Evolutionary conservation across 805 yeast genomes (phyloP), one percentile per base, ranked within the genome.

Genomic region (Jamesozyma hellenica): DNA sequence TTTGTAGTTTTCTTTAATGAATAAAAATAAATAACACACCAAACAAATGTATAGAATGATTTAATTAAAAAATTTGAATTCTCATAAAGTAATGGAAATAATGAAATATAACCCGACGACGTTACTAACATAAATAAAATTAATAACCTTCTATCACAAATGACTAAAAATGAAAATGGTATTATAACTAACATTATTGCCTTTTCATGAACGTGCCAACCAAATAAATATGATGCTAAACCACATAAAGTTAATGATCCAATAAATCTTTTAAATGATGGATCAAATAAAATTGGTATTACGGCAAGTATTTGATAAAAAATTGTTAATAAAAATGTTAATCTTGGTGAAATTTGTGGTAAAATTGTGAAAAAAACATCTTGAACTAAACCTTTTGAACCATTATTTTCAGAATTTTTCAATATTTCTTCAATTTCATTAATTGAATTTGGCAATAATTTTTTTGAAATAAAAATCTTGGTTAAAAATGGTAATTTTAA

Each of bases 181-280:
- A 92, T 74, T 8, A 92, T 82, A 3, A 90, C 80, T 16, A 88
- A 60, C 69, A 92, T 71, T n/a, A 92, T 76, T 0, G 97, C 97
- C 70, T 92, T 92, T 61, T 92, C 98, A 64, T 92, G 98, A 18
- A 92, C 98, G 55, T 92, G 97, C 96, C 97, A 92, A 4, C 99
- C 98, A 62, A 92, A 92, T 36, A 92, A 63, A 55, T 84, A 92
- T 2, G 95, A 82, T 0, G 95, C 79, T 63, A 76, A 85, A 4
- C 94, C 97, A 62, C 97, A 90, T 35, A 90, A 68, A 0, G 96
- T 81, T 50, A 92, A 63, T 1, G 88, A 75, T 0, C 94, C 96
- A 14, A 88, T 59, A 50, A 92, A 92, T 47, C 94, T 70, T 46
- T 76, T 77, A 56, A 72, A 83, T 2, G 78, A 77, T 4, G 96